phyloP scores from a whole-genome alignment of 2,329 filamentous ascomycete genomes.

The Aplosporella prunicola region DNA sequence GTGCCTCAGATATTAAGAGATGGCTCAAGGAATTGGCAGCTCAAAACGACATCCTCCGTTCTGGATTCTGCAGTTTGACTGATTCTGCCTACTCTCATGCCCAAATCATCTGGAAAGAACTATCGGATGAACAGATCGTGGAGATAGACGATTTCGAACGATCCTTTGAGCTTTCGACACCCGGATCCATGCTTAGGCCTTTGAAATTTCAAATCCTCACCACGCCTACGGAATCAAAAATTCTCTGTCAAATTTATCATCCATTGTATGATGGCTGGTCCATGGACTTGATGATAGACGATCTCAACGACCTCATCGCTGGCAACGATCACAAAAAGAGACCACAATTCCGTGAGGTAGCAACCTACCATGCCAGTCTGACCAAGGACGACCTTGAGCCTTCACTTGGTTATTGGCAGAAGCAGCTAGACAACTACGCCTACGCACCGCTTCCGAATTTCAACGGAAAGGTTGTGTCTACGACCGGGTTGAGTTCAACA shows the following conservation, averaged over 20 bases:
- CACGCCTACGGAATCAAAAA: conserved; percentile 12
- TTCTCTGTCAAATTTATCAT: conserved; percentile 60
- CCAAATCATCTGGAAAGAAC: conserved; percentile 54
- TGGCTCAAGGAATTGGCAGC: conserved; percentile 18
- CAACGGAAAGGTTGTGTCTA: conserved; percentile 27
- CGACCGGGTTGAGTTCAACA: conserved; percentile 1
- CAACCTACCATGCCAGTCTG: conserved; percentile 37
- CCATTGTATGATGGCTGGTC: conserved; percentile 93
- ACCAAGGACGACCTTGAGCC: conserved; percentile 24
- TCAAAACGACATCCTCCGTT: conserved; percentile 58
- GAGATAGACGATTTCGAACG: conserved; percentile 33
- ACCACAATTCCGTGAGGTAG: conserved; percentile 54
- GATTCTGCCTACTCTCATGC: conserved; percentile 39
- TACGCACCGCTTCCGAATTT: conserved; percentile 51
- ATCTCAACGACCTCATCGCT: conserved; percentile 49
- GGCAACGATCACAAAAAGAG: conserved; percentile 27
- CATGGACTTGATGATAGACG: conserved; percentile 60
- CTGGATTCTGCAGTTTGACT: conserved; percentile 55
- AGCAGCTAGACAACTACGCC: conserved; percentile 50
- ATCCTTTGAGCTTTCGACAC: conserved; percentile 26
- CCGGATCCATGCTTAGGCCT: conserved; percentile 45
- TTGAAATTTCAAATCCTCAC: conserved; percentile 49
- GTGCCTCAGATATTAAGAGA: conserved; percentile 31
- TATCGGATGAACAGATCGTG: conserved; percentile 39
- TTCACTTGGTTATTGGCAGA: conserved; percentile 59